Evolutionary conservation across 257 asterid genomes (phyloP).

Genomic region (Penstemon newberryi): DNA sequence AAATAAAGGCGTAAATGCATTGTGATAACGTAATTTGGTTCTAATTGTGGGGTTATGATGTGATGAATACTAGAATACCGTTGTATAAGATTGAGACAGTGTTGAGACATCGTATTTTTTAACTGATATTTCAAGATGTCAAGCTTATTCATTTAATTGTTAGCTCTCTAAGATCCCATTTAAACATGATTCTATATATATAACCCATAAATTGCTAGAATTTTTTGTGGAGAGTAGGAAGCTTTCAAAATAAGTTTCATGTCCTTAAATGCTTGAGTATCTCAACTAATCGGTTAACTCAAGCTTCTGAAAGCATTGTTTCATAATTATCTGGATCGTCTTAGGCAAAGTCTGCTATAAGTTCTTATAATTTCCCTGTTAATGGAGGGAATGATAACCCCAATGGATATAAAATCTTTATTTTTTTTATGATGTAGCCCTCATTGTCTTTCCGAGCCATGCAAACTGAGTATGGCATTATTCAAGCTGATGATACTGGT

Average conservation of each 20-base stretch:
- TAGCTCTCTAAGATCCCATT: neutral
- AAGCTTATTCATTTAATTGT: neutral
- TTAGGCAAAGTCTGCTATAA: neutral
- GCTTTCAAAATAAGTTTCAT: neutral
- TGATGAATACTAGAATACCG: too few relatives aligned
- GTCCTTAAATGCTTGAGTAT: neutral
- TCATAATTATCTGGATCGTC: neutral
- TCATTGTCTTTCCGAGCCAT: neutral
- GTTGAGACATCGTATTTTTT: too few relatives aligned
- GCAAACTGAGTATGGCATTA: neutral
- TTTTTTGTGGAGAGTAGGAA: too few relatives aligned
- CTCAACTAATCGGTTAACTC: neutral
- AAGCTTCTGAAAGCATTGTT: neutral
- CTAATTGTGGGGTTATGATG: too few relatives aligned
- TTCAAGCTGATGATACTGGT: neutral
- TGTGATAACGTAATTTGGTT: too few relatives aligned
- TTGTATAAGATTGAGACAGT: too few relatives aligned
- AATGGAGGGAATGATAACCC: neutral
- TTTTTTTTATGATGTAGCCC: neutral
- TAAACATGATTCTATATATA: neutral
- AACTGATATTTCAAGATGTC: too few relatives aligned
- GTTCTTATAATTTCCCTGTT: neutral
- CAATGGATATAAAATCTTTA: neutral
- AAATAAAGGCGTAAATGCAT: too few relatives aligned
- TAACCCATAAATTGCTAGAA: too few relatives aligned